Conservation (phyloP, 2,329 filamentous ascomycete genomes). For the Aspergillus pseudonomiae region DNA sequence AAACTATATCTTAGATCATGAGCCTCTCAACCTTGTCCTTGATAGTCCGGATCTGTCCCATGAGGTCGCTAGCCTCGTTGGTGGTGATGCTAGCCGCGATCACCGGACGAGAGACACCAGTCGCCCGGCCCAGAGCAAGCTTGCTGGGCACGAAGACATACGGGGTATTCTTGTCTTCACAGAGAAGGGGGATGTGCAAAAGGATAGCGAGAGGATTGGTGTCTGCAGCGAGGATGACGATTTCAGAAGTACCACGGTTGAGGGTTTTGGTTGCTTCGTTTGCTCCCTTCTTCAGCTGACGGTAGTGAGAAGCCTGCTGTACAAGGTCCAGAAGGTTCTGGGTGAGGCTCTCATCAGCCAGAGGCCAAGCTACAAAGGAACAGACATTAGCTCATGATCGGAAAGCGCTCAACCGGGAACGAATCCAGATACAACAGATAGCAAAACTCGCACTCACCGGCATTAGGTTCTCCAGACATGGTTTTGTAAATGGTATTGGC, state of each 20-base stretch:
- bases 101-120: constrained; percentile 84
- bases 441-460: constrained; percentile 24
- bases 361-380: constrained; percentile 61
- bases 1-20: constrained; percentile 69
- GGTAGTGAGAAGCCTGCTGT: constrained; percentile 65
- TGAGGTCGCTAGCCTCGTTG: constrained; percentile 87
- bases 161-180: constrained; percentile 74
- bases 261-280: constrained; percentile 87
- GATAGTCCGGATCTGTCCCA: constrained; percentile 81
- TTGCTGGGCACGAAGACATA: constrained; percentile 76
- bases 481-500: constrained; percentile 20
- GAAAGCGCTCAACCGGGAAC: neutral
- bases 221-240: constrained; percentile 88
- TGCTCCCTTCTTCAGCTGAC: constrained; percentile 86
- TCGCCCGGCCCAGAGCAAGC: constrained; percentile 84
- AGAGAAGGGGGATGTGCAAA: constrained; percentile 84
- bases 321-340: constrained; percentile 83
- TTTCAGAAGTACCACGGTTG: constrained; percentile 86
- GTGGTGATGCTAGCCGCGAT: constrained; percentile 88
- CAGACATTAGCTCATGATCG: constrained; percentile 12
- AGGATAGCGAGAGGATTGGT: constrained; percentile 85
- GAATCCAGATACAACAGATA: neutral
- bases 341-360: constrained; percentile 73
- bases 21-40: constrained; percentile 96
- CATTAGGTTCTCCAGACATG: constrained; percentile 38